Conservation (phyloP, 768 basidiomycete species). For the Pleurotus platypus region DNA sequence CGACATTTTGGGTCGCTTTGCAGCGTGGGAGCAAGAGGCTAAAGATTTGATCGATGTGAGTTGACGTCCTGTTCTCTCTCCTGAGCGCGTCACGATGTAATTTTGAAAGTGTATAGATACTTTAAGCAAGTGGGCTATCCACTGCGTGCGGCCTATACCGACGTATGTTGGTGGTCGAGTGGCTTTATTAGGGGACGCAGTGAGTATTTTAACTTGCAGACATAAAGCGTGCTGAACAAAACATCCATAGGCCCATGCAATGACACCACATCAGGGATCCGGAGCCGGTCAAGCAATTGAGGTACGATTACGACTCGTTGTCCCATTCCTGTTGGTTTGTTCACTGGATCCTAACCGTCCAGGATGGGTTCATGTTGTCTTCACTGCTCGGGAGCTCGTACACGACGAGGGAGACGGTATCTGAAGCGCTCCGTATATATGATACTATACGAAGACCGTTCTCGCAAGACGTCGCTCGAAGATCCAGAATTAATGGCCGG, state of each 20-base stretch:
- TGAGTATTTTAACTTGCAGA: slow-evolving; percentile 18
- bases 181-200: slow-evolving; percentile 49
- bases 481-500: slow-evolving; percentile 36
- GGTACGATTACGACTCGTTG: slow-evolving; percentile 21
- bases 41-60: slow-evolving; percentile 52
- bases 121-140: slow-evolving; percentile 61
- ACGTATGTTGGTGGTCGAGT: slow-evolving; percentile 49
- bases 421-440: slow-evolving; percentile 40
- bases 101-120: slow-evolving; percentile 45
- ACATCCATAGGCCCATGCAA: slow-evolving; percentile 42
- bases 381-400: slow-evolving; percentile 40
- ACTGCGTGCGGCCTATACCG: slow-evolving; percentile 48
- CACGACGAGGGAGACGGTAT: slow-evolving; percentile 35
- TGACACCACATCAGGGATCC: slow-evolving; percentile 52
- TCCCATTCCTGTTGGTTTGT: slow-evolving; percentile 17
- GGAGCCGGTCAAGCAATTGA: slow-evolving; percentile 60
- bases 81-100: slow-evolving; percentile 7
- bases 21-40: slow-evolving; percentile 58
- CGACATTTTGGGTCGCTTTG: slow-evolving; percentile 43
- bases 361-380: slow-evolving; percentile 51
- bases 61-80: neutral
- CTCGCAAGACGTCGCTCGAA: slow-evolving; percentile 32
- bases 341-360: slow-evolving; percentile 29
- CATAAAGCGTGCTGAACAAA: slow-evolving; percentile 23
- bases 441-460: slow-evolving; percentile 48